phyloP scores from a whole-genome alignment of 176 grass and related monocot species.

The Eragrostis nindensis region DNA sequence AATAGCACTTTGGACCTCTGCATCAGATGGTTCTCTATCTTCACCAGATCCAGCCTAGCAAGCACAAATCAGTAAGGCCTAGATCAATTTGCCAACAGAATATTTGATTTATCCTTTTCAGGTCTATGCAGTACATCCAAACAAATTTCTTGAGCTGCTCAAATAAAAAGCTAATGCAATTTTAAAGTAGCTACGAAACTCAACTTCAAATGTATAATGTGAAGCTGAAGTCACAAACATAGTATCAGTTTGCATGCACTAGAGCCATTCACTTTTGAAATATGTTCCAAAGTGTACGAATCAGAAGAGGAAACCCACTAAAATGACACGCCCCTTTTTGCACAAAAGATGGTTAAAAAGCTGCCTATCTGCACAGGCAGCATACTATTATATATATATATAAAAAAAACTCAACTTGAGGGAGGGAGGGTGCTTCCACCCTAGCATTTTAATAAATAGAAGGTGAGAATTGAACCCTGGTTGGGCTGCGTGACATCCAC shows the following conservation, averaged over 20 bases:
- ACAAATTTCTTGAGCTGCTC: background rate
- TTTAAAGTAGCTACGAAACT: slow-evolving; percentile 10
- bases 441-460: too few species aligned
- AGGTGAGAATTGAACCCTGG: too few species aligned
- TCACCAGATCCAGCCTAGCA: slow-evolving; percentile 54
- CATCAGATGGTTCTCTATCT: slow-evolving; percentile 60
- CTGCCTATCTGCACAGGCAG: background rate
- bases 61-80: slow-evolving; percentile 17
- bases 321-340: slow-evolving; percentile 6
- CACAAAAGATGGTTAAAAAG: background rate
- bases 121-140: background rate
- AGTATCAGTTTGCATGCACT: background rate
- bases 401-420: too few species aligned
- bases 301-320: background rate
- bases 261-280: background rate
- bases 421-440: too few species aligned
- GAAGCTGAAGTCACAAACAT: background rate
- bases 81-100: background rate
- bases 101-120: background rate
- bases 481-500: too few species aligned
- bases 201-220: background rate
- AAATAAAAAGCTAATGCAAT: background rate
- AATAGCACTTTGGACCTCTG: slow-evolving; percentile 67
- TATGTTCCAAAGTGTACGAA: background rate
- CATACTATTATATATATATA: background rate